Evolutionary conservation across 768 basidiomycete genomes (phyloP), one percentile per base, ranked within the genome.

Genomic region (Boletus subcaerulescens): DNA sequence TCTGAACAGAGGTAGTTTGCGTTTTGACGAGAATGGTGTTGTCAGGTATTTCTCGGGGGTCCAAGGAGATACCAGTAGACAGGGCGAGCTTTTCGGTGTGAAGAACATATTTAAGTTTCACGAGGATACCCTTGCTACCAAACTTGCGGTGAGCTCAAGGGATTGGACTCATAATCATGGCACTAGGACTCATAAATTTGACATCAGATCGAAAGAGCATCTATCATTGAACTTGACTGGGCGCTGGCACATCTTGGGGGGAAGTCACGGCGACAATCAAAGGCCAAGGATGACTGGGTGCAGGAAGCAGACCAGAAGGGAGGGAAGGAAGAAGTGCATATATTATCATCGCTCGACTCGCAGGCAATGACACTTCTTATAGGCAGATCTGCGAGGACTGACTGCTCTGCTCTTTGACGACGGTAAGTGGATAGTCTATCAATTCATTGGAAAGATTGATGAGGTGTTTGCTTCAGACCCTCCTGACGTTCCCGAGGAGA

Each of bases 71-170:
- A 85, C 78, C 48, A 71, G 68, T 1, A 83, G 83, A 63, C 84
- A 85, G 62, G 93, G 91, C 31, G 92, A 94, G 63, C 78, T 94
- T 3, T 95, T 91, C 61, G 93, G 93, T 4, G 75, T 89, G 45
- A 83, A 86, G 65, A 95, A 95, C 61, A 90, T 95, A 35, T 93
- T 95, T 73, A 82, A 77, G 59, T 74, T 93, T 29, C 84, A 89
- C 57, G 88, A 90, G 63, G 75, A 77, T 55, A 83, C 77, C 15
- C 73, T 86, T 10, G 80, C 87, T 36, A 93, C 89, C 0, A 90
- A 92, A 69, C 78, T 80, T 69, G 80, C 84, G 55, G 91, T 91
- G 73, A 54, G 81, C 67, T 18, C 13, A 7, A 12, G 18, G 8
- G 33, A 26, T 33, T 13, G 29, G 15, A 40, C 26, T 18, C 7